These are phyloP conservation scores for Nigrospora osmanthi DNA, from an alignment of 2,329 filamentous ascomycete genomes.

Conservation along the genomic window DNA sequence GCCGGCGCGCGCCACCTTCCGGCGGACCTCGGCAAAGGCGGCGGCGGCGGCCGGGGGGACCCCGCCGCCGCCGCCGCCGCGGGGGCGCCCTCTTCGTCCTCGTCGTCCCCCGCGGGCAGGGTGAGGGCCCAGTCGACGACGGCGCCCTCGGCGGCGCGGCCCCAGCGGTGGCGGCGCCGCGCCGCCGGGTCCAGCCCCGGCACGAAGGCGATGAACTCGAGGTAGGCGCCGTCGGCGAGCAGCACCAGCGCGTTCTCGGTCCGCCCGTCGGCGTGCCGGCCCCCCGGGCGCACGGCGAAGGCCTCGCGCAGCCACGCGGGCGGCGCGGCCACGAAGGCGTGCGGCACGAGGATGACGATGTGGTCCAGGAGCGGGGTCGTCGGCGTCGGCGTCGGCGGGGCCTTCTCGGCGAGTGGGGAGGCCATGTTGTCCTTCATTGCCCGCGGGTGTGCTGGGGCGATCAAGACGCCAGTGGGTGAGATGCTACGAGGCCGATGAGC, in stretches of 20 bases:
- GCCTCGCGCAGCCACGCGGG: conserved; percentile 41
- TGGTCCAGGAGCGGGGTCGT: conserved; percentile 42
- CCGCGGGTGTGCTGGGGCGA: too few species aligned
- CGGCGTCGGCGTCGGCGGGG: conserved; percentile 3
- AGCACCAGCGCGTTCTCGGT: conserved; percentile 57
- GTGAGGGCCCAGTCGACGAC: conserved; percentile 57
- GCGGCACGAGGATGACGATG: conserved; percentile 54
- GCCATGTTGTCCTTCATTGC: too few species aligned
- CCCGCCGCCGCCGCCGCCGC: conserved; percentile 14
- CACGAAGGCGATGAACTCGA: conserved; percentile 59
- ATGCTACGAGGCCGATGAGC: too few species aligned
- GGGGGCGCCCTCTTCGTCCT: too few species aligned
- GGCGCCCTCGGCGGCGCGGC: conserved; percentile 35
- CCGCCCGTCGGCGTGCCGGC: conserved; percentile 50
- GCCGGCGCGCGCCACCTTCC: conserved; percentile 20
- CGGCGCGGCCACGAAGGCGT: conserved; percentile 33
- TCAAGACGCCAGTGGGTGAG: too few species aligned
- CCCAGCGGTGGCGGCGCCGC: conserved; percentile 51
- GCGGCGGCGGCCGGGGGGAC: neutral
- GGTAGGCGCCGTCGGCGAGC: conserved; percentile 55
- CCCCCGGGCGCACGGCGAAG: conserved; percentile 53
- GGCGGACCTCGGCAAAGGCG: conserved; percentile 27
- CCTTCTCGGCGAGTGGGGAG: neutral
- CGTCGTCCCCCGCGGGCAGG: conserved; percentile 12
- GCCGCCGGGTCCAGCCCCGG: conserved; percentile 28